Evolutionary conservation across 345 rosid species (phyloP).

Genomic region (Zanthoxylum bungeanum): DNA sequence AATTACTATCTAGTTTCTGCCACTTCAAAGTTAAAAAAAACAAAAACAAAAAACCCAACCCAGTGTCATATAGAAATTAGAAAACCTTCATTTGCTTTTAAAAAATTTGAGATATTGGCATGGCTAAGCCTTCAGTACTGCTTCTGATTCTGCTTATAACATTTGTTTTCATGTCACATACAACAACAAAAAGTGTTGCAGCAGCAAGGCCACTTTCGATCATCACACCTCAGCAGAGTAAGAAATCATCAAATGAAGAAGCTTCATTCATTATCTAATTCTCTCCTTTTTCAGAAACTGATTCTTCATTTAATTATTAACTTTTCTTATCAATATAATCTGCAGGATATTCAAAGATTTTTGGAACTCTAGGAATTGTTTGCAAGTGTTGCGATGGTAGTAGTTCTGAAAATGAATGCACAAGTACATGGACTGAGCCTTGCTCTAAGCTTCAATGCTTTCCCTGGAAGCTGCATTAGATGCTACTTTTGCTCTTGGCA

Average conservation of each 20-base stretch:
- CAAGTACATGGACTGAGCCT: conserved; percentile 38
- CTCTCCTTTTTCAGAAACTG: neutral
- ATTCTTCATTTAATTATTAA: neutral
- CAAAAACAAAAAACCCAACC: too few relatives aligned
- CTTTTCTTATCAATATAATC: neutral
- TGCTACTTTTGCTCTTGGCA: too few relatives aligned
- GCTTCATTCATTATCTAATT: too few relatives aligned
- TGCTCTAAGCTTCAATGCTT: conserved; percentile 50
- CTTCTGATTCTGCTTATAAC: conserved; percentile 24
- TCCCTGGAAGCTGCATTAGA: conserved; percentile 47
- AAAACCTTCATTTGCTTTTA: neutral
- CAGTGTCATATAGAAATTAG: too few relatives aligned
- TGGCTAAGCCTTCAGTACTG: conserved; percentile 20
- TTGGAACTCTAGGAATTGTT: conserved; percentile 47
- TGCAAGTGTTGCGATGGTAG: conserved; percentile 60
- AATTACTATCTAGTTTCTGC: neutral
- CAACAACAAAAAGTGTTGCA: conserved; percentile 9
- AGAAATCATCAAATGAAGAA: neutral
- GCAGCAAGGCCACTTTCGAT: conserved; percentile 37
- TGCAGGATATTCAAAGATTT: conserved; percentile 34
- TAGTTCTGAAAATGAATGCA: conserved; percentile 41
- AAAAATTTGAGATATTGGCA: conserved; percentile 18
- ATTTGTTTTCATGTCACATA: conserved; percentile 5
- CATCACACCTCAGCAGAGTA: conserved; percentile 27
- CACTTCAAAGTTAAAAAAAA: neutral